Conservation (phyloP, 148 eudicot genomes). For the Suaeda aralocaspica region DNA sequence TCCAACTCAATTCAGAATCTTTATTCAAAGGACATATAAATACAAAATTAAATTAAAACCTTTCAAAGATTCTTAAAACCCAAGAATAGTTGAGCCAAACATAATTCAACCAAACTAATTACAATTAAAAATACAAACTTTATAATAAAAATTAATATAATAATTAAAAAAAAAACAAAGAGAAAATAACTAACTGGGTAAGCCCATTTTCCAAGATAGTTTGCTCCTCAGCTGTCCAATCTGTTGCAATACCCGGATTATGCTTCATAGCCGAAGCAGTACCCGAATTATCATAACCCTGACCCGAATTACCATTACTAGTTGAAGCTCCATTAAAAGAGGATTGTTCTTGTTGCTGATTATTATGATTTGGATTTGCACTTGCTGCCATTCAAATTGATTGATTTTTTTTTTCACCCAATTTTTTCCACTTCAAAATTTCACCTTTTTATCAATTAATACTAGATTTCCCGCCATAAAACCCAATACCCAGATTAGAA, state of each 20-base stretch:
- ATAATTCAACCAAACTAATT: not conserved
- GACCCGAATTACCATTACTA: conserved; percentile 33
- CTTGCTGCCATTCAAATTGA: conserved; percentile 38
- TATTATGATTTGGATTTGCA: conserved; percentile 58
- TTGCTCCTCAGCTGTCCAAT: conserved; percentile 84
- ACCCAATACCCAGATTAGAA: conserved; percentile 24
- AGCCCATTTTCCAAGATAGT: conserved; percentile 63
- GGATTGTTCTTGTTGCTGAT: conserved; percentile 36
- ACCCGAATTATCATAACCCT: conserved; percentile 47
- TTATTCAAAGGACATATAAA: conserved; percentile 1
- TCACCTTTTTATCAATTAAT: not conserved
- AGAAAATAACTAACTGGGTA: conserved; percentile 47
- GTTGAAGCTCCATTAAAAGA: conserved; percentile 28
- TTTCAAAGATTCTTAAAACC: conserved; percentile 14
- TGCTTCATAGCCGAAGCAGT: conserved; percentile 56
- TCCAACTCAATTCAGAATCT: conserved; percentile 9
- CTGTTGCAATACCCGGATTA: conserved; percentile 61
- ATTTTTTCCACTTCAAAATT: conserved; percentile 16
- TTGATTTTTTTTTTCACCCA: not conserved
- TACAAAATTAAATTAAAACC: not conserved
- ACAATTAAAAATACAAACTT: not conserved
- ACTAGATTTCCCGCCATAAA: conserved; percentile 33
- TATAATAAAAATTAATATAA: not conserved
- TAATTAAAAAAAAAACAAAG: not conserved
- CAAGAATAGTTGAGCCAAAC: not conserved